phyloP scores from a whole-genome alignment of 2,329 filamentous ascomycete species.

The Tolypocladium ovalisporum region DNA sequence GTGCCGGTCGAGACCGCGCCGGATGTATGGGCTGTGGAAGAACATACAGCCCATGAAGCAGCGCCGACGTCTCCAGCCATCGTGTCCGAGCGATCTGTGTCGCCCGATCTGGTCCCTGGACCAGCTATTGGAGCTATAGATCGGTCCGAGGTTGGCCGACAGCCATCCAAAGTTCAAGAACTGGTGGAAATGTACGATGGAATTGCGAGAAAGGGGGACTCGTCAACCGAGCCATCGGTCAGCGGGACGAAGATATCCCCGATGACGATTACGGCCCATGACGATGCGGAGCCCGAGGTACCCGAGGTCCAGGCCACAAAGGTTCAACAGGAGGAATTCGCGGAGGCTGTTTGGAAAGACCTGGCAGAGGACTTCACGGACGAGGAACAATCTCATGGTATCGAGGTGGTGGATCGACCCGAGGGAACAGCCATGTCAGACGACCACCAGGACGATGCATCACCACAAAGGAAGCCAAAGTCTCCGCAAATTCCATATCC shows the following conservation, averaged over 20 bases:
- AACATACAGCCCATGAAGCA: not conserved
- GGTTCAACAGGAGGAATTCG: not conserved
- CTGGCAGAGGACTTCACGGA: not conserved
- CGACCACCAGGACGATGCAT: not conserved
- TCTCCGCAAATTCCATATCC: constrained; percentile 10
- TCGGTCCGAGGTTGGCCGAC: constrained; percentile 7
- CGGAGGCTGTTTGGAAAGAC: too few relatives aligned
- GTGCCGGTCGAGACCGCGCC: not conserved
- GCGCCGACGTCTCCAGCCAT: not conserved
- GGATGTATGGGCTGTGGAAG: not conserved
- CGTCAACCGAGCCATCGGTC: not conserved
- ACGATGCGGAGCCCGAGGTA: not conserved
- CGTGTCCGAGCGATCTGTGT: constrained; percentile 4
- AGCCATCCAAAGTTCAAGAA: constrained; percentile 36
- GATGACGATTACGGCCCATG: not conserved
- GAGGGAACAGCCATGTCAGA: not conserved
- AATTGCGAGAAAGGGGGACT: constrained; percentile 18
- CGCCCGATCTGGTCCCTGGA: constrained; percentile 8
- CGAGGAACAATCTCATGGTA: not conserved
- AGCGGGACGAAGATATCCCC: not conserved
- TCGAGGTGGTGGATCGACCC: not conserved
- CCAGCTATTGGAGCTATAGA: constrained; percentile 7
- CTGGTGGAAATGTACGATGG: constrained; percentile 40
- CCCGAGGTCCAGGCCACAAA: not conserved
- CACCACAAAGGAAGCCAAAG: constrained; percentile 1